Base-by-base conservation (phyloP, 2,329 filamentous ascomycete species). In the Trichoderma sp. region DNA sequence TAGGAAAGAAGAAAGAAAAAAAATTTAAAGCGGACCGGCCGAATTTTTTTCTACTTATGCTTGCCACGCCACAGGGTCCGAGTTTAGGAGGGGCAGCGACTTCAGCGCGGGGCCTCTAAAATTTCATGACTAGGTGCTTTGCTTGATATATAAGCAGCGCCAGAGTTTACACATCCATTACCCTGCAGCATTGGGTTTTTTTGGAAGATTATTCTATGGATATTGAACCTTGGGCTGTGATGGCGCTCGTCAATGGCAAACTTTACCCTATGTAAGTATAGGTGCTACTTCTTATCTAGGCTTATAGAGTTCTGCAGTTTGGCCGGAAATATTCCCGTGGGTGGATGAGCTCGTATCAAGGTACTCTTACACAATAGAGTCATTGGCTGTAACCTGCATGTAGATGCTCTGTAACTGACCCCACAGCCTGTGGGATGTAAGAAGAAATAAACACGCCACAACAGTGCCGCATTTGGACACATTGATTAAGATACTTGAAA, bases 1-100 rank as follows among this genome's bases (percentile, higher is more conserved):
- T 81, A 82, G 81, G 79, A 84, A 83, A 79, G 83, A 82, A 78
- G 77, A 80, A 81, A n/a, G 14, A 43, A 75, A 78, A 77, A 79
- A 80, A 78, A 71, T 72, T 74, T 74, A 74, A 73, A 75, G 70
- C 75, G 73, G 72, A 74, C 73, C 74, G 74, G 65, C 73, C 70
- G 75, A 80, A 79, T 77, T 83, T 82, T 83, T 83, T 83, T 80
- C 76, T 76, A 59, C 47, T 68, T 63, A 63, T 62, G 35, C n/a
- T 31, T 24, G 27, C 27, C 55, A 11, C 68, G 16, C 37, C 31
- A 37, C 47, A 58, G 63, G 63, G 63, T 58, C 63, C 55, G 43
- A 57, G 53, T 31, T 24, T 49, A 70, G 68, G 68, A 57, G 68
- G 68, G 68, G 69, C 65, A 62, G 31, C 14, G 43, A 8, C 29